A percentile compares a stretch with the other conserved stretches of the same genome.
These are phyloP conservation scores for Cercospora sp. DNA, from an alignment of 2,329 filamentous ascomycete species.

Conservation along the genomic window DNA sequence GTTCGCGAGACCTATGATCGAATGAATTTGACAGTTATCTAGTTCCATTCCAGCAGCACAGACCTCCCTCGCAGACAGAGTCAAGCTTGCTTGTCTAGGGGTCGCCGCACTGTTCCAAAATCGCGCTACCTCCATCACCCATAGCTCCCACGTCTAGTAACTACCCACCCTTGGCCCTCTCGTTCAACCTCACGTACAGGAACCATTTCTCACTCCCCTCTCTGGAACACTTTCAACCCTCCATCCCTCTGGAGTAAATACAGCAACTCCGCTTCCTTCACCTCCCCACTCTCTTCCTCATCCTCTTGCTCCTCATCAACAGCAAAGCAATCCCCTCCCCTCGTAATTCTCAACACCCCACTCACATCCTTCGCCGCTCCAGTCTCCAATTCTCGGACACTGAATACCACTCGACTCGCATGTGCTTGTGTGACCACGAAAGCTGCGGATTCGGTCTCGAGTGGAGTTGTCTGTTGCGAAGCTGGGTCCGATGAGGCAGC, in stretches of 20 bases:
- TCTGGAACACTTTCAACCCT: conserved; percentile 77
- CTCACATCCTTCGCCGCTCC: conserved; percentile 89
- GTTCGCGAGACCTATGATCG: not conserved
- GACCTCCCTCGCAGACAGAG: no score
- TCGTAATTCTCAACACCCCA: conserved; percentile 76
- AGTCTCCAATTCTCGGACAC: conserved; percentile 76
- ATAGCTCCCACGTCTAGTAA: no score
- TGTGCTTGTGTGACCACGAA: conserved; percentile 73
- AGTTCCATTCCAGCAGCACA: no score
- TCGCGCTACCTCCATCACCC: no score
- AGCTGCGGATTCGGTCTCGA: conserved; percentile 71
- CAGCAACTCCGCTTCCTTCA: conserved; percentile 67
- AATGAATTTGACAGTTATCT: no score
- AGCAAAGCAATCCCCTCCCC: conserved; percentile 65
- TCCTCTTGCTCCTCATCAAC: conserved; percentile 31
- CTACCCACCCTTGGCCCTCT: no score
- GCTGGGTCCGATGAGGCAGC: no score
- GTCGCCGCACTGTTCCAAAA: no score
- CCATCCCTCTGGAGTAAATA: conserved; percentile 82
- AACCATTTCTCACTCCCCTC: conserved; percentile 56
- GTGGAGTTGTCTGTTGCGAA: no score
- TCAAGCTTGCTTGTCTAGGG: no score
- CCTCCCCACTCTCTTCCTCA: conserved; percentile 23
- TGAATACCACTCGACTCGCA: conserved; percentile 68
- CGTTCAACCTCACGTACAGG: no score